phyloP scores from a whole-genome alignment of 1,284 basidiomycete species.

The Psilocybe mexicana region DNA sequence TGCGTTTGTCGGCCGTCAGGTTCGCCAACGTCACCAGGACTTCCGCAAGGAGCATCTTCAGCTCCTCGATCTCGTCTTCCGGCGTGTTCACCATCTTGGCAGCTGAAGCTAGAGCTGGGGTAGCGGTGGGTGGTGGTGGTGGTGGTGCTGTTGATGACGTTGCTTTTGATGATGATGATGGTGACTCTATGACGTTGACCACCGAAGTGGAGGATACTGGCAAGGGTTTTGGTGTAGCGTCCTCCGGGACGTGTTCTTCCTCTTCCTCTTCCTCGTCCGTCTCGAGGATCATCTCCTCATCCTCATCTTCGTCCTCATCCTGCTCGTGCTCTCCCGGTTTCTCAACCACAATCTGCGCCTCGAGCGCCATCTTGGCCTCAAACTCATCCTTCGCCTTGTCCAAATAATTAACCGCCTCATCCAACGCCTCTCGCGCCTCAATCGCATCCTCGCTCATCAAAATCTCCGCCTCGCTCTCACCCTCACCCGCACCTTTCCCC shows the following conservation, averaged over 20 bases:
- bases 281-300: constrained; percentile 7
- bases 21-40: constrained; percentile 59
- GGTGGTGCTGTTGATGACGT: neutral
- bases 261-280: constrained; percentile 8
- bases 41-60: constrained; percentile 48
- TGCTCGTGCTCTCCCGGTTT: constrained; percentile 30
- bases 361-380: constrained; percentile 13
- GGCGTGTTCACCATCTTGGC: neutral
- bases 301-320: constrained; percentile 8
- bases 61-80: constrained; percentile 28
- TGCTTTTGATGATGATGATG: neutral
- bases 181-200: neutral
- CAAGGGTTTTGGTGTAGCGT: neutral
- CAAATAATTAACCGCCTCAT: constrained; percentile 50
- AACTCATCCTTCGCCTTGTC: constrained; percentile 44
- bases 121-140: neutral
- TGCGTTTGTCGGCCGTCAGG: constrained; percentile 46
- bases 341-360: constrained; percentile 24
- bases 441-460: constrained; percentile 26
- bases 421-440: constrained; percentile 52
- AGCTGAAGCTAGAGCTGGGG: neutral
- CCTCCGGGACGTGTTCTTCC: neutral
- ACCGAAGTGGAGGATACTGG: neutral
- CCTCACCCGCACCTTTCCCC: constrained; percentile 25
- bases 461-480: constrained; percentile 27